Percentiles rank a stretch among this genome's conserved stretches.
phyloP scores from a whole-genome alignment of 352 stramenopile genomes.

The Ophiocytium majus region DNA sequence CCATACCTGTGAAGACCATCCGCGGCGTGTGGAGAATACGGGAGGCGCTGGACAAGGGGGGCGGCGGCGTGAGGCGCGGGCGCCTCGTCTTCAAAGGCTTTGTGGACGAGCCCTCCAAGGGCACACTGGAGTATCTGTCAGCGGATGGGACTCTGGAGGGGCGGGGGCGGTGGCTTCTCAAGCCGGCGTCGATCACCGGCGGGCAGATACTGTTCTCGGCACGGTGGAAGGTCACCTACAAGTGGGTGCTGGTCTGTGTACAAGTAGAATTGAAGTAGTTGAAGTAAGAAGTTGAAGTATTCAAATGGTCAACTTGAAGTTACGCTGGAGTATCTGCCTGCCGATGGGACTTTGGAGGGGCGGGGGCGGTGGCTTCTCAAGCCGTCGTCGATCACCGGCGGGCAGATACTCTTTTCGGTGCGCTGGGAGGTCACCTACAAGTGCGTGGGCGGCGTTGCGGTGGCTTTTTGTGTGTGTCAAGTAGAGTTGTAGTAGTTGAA shows the following conservation, averaged over 20 bases:
- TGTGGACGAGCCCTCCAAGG: constrained; percentile 19
- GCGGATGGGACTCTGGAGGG: background rate
- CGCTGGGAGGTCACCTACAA: constrained; percentile 22
- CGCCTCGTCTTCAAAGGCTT: constrained; percentile 9
- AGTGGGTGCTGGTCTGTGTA: background rate
- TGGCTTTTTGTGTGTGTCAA: no score
- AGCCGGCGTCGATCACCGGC: constrained; percentile 15
- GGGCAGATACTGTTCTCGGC: constrained; percentile 27
- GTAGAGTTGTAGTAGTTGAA: no score
- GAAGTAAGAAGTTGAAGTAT: no score
- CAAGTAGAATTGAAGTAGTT: no score
- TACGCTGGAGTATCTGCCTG: background rate
- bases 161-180: constrained; percentile 17
- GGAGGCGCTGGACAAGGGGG: background rate
- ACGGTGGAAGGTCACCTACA: constrained; percentile 22
- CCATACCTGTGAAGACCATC: constrained; percentile 23
- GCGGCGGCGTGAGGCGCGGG: background rate
- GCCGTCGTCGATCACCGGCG: constrained; percentile 6
- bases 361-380: constrained; percentile 21
- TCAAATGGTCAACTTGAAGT: no score
- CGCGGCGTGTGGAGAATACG: constrained; percentile 17
- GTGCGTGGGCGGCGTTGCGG: background rate
- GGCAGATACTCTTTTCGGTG: constrained; percentile 23
- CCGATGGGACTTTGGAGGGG: background rate
- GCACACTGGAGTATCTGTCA: constrained; percentile 6